Evolutionary conservation across 1,284 basidiomycete species (phyloP), one percentile per base, ranked within the genome.

Genomic region (Apiotrichum gracile): DNA sequence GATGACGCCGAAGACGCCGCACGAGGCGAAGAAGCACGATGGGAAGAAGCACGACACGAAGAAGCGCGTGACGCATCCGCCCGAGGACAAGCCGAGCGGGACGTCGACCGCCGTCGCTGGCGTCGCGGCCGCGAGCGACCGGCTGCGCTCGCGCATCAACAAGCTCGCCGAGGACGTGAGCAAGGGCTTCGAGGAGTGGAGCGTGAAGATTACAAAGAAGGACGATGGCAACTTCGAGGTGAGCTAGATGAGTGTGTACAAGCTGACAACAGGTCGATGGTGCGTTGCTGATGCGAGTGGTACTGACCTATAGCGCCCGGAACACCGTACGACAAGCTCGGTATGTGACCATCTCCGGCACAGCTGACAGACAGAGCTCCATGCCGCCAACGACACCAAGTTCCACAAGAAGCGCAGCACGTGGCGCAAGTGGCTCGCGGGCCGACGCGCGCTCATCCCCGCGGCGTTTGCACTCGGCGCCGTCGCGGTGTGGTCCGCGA

Each of bases 301-400:
- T 33, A 24, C 43, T 45, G 29, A 45, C 43, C n/a, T 45, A 2
- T 5, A 68, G 74, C 74, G 27, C 74, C 74, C 0, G 74, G 74
- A 16, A 76, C 71, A 9, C 74, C 74, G 0, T 73, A 72, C 46
- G 62, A 76, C 49, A 68, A 75, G 49, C 67, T 74, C 37, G 67
- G 72, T 73, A 27, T 26, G 66, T 57, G 5, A 14, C 17, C 13
- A 34, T 26, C 25, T 27, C 16, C 21, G 19, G n/a, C 27, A 10
- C 22, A 35, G 37, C 14, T 44, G 43, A 24, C 47, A 69, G 69
- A 67, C 65, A 66, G 58, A 60, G 67, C 51, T 62, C 54, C 16
- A 55, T 44, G 13, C 64, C 63, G 25, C 34, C 50, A 62, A 64
- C 47, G 41, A 48, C 26, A 56, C 60, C 21, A 25, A 53, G 17